Conservation (phyloP, 2,329 filamentous ascomycete genomes). For the Colletotrichum sp. region DNA sequence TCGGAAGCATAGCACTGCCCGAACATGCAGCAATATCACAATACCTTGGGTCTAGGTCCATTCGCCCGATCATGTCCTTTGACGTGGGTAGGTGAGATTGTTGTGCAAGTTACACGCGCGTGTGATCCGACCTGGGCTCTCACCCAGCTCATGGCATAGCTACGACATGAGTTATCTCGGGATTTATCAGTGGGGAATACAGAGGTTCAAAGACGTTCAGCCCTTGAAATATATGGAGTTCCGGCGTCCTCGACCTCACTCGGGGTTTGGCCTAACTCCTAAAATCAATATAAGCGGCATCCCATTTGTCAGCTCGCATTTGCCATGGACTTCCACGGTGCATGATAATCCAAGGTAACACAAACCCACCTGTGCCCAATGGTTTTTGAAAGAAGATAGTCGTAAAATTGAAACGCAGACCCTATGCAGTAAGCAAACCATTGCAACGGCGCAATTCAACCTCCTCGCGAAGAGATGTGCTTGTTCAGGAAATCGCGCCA, state of each 20-base stretch:
- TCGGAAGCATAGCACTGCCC: neutral
- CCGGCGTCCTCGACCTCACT: neutral
- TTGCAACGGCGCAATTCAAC: neutral
- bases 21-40: neutral
- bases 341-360: neutral
- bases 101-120: neutral
- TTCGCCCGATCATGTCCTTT: neutral
- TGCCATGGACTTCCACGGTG: neutral
- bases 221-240: neutral
- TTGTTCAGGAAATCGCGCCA: neutral
- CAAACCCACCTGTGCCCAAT: neutral
- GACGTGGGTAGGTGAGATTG: neutral
- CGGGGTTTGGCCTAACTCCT: neutral
- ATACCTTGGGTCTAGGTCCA: neutral
- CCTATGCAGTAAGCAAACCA: neutral
- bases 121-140: neutral
- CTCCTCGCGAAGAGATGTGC: neutral
- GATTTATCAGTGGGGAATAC: fast-evolving
- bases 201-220: neutral
- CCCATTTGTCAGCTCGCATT: neutral
- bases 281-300: neutral
- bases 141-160: neutral
- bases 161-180: neutral
- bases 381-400: neutral
- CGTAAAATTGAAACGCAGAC: neutral